Evolutionary conservation across 495 filamentous ascomycete species (phyloP), one percentile per base, ranked within the genome.

Genomic region (Pyrenula massariospora): DNA sequence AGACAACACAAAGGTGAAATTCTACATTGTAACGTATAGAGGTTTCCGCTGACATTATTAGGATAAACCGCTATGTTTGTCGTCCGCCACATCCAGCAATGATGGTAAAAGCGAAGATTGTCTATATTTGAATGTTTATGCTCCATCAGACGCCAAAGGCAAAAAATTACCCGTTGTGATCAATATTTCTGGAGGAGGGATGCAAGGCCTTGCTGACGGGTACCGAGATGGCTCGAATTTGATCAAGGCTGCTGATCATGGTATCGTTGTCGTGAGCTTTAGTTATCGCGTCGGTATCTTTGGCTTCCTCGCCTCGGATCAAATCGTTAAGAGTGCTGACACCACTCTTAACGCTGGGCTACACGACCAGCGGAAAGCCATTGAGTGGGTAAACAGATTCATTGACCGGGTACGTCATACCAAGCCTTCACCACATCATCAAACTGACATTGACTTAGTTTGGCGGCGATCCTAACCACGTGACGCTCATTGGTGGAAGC

Each of bases 251-350:
- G 31, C 31, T 15, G 31, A 42, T 42, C 31, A 65, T 23, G 59
- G 61, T 10, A 76, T 91, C 52, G 68, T 91, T 12, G 75, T 88
- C 48, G 81, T 92, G 2, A 83, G 81, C 52, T 84, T 91, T 66
- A 91, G 87, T 66, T 90, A 90, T 63, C 83, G 87, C 3, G 80
- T 90, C 10, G 86, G 86, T 0, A 73, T 84, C 0, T 87, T 82
- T 64, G 88, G 88, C 0, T 90, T 90, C 60, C 66, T 91, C 11
- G 84, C 87, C 0, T 81, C 84, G 58, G 71, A 82, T 19, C 66
- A 79, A 22, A 68, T 88, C 5, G 66, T 73, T 22, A 60, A 65
- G 24, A 63, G 77, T 59, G 78, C 78, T 2, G 76, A 80, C 59
- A 15, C 31, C 15, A 42, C 8, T 15, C 61, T 87, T 22, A 91